phyloP scores from a whole-genome alignment of 1,139 yeast species.

The Lodderomyces oxycetoniae region DNA sequence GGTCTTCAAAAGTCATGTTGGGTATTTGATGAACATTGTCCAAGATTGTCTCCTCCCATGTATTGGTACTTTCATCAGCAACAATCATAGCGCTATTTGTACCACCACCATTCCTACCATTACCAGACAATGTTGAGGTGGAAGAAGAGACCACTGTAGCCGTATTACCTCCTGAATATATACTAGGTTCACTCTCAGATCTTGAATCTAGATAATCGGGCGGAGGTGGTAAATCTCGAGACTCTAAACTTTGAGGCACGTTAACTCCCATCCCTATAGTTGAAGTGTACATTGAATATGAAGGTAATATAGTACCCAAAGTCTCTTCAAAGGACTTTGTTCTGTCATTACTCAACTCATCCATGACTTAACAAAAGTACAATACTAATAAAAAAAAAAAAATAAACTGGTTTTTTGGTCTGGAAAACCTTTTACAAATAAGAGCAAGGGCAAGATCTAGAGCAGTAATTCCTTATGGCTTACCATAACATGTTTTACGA shows the following conservation, averaged over 20 bases:
- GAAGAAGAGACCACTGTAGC: not conserved
- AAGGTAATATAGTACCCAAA: constrained; percentile 31
- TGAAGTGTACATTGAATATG: constrained; percentile 45
- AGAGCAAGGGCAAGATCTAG: no score
- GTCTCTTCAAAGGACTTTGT: constrained; percentile 12
- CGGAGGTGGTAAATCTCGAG: constrained; percentile 12
- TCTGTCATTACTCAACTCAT: no score
- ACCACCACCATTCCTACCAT: not conserved
- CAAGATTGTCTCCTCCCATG: constrained; percentile 37
- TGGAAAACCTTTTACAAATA: no score
- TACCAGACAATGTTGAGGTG: not conserved
- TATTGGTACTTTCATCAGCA: constrained; percentile 28
- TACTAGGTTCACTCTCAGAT: not conserved
- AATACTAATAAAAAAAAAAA: no score
- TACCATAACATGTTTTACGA: no score
- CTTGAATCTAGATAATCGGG: not conserved
- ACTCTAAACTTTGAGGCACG: constrained; percentile 11
- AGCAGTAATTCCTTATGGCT: no score
- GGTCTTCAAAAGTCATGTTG: constrained; percentile 29
- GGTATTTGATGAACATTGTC: constrained; percentile 35
- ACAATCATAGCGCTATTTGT: constrained; percentile 11
- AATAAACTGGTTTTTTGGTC: no score
- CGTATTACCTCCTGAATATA: not conserved
- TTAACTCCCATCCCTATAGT: constrained; percentile 24
- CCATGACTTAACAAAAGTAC: no score